phyloP scores from a whole-genome alignment of 2,329 filamentous ascomycete genomes.

The Coniella vitis region DNA sequence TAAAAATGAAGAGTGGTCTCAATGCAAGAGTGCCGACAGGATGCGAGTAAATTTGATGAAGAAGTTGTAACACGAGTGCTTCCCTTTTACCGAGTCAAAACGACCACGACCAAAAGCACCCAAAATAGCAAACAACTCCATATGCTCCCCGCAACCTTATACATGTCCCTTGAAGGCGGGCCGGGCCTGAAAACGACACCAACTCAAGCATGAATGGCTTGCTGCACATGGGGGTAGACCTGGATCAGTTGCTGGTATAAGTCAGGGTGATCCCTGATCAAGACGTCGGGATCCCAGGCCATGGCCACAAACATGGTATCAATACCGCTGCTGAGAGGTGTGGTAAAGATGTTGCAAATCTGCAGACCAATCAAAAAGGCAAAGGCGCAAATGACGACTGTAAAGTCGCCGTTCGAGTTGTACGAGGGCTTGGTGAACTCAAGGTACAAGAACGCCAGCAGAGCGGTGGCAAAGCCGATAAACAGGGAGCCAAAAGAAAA shows the following conservation, averaged over 20 bases:
- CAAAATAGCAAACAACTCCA: background rate
- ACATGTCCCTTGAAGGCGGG: no score
- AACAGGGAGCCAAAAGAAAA: slow-evolving; percentile 74
- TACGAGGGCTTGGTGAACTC: slow-evolving; percentile 74
- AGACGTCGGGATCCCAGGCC: slow-evolving; percentile 62
- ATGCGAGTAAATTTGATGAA: background rate
- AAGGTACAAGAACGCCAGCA: slow-evolving; percentile 83
- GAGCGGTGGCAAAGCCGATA: slow-evolving; percentile 72
- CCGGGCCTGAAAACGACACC: no score
- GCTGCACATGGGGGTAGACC: slow-evolving; percentile 78
- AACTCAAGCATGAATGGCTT: slow-evolving; percentile 61
- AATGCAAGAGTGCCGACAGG: no score
- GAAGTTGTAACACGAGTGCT: background rate
- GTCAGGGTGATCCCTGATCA: slow-evolving; percentile 75
- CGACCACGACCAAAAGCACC: background rate
- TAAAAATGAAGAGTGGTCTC: no score
- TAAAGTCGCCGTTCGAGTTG: slow-evolving; percentile 62
- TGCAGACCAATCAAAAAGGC: slow-evolving; percentile 86
- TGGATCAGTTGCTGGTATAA: slow-evolving; percentile 72
- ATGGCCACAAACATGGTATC: slow-evolving; percentile 85
- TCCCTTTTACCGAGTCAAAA: background rate
- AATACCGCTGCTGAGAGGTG: slow-evolving; percentile 79
- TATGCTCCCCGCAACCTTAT: no score
- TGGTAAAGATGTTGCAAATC: slow-evolving; percentile 83
- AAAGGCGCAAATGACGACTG: slow-evolving; percentile 73